Base-by-base conservation (phyloP, 1,284 basidiomycete species). In the Omphalotus olearius region DNA sequence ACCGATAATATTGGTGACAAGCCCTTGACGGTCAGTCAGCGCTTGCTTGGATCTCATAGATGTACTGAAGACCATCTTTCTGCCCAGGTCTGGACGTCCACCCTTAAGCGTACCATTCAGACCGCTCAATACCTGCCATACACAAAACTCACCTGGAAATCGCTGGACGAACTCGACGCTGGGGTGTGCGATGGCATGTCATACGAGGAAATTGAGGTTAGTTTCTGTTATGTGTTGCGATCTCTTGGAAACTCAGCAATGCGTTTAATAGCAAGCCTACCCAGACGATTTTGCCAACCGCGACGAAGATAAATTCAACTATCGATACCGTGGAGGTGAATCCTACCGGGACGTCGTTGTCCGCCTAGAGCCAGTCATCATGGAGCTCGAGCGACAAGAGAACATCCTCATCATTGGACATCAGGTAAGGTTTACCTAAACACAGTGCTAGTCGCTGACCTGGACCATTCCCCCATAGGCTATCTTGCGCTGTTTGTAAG, bases 181-280 rank as follows among this genome's bases (percentile, higher is more conserved):
- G 96, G 97, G 38, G 97, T 99, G 13, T 99, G 97, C 63, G 97
- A 99, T 69, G 94, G 89, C 11, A 99, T 99, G 97, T 99, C 97
- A 1, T 99, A 99, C 65, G 89, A 74, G 72, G 96, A 99, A 76
- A 98, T 99, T 53, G 96, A 95, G 77, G 92, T 90, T 50, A 46
- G 26, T 23, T 7, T 37, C 45, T 40, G 18, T 50, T 35, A 9
- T 49, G 10, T 9, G 1, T 5, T 23, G 14, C 18, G 16, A 23
- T 3, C 20, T 26, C 4, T 38, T 20, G 42, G 17, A 7, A 35
- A 33, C 16, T 43, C 50, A 26, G 18, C 40, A 1, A 51, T 16
- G 6, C 23, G 5, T 23, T 23, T 14, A 2, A 23, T 65, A 95
- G 89, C 82, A 86, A 75, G 85, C 85, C 47, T 99, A 98, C 65